Base-by-base conservation (phyloP, 306 rosid genomes). In the Heteromeles arbutifolia region DNA sequence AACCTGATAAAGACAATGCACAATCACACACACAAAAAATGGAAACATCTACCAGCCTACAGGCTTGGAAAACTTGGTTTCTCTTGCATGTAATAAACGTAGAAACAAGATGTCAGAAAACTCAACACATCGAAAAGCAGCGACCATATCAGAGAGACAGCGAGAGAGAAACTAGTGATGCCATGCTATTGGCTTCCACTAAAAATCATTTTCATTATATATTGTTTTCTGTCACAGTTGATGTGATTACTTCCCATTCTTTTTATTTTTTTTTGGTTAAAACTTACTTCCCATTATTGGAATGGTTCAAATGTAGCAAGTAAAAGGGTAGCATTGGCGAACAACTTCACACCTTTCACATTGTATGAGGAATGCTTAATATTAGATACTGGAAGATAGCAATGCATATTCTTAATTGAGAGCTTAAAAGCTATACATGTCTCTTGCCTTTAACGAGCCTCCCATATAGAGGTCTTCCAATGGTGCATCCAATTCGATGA, bases 391-490 rank as follows among this genome's bases (percentile, higher is more conserved):
- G 67, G 21, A 39, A 39, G 39, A 14, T 18, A 15, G 54, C 39
- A 17, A 24, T 39, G 45, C 43, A 29, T 0, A 64, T 64, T 28
- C 43, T 29, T 6, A 7, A 52, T 11, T 52, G 64, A 21, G 65
- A 70, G 45, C 28, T 22, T 62, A 41, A 72, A 10, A 50, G 70
- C 32, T 25, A 67, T 69, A 69, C 31, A 66, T 26, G 73, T 59
- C 3, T 57, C 76, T 85, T 81, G 92, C 99, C 92, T 92, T 88
- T 81, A 95, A 86, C 56, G 99, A 86, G 76, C 97, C 99, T 31
- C 99, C 99, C 96, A 92, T 88, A 80, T 95, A 95, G 72, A 95
- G 84, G 86, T 95, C 99, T 81, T 92, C 99, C 31, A 95, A 83
- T 37, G 90, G 61, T 17, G 98, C 98, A 45, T 92, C 99, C 87